A percentile compares a stretch with the other conserved stretches of the same genome.
phyloP scores from a whole-genome alignment of 768 basidiomycete genomes.

The Coprinopsis sp. region DNA sequence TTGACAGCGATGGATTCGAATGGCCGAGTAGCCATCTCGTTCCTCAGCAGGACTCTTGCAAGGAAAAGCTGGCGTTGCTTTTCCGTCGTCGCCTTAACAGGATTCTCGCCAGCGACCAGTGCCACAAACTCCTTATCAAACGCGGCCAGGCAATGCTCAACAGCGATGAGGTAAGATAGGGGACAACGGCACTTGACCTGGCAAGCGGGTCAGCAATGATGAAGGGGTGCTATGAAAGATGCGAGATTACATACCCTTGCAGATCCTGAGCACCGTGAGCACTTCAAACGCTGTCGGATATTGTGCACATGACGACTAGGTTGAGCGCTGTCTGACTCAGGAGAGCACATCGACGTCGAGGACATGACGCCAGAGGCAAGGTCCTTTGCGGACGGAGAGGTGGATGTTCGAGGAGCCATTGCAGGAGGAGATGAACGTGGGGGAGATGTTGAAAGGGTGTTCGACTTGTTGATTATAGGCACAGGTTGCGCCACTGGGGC shows the following conservation, averaged over 20 bases:
- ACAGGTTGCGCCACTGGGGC: no score
- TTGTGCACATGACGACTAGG: no score
- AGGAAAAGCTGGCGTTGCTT: constrained; percentile 21
- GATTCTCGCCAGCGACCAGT: constrained; percentile 13
- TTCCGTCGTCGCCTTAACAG: background rate
- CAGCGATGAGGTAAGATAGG: constrained; percentile 25
- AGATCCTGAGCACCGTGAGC: no score
- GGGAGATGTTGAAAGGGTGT: constrained; percentile 9
- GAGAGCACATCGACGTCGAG: no score
- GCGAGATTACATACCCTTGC: no score
- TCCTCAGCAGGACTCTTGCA: constrained; percentile 17
- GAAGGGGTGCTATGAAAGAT: no score
- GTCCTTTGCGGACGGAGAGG: background rate
- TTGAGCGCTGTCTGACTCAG: no score
- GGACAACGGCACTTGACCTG: constrained; percentile 28
- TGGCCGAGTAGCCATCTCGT: constrained; percentile 18
- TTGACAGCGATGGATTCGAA: constrained; percentile 23
- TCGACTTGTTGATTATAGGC: constrained; percentile 11
- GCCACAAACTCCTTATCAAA: constrained; percentile 26
- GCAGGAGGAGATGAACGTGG: constrained; percentile 4
- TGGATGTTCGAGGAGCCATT: constrained; percentile 2
- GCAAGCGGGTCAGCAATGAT: constrained; percentile 23
- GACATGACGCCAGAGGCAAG: constrained; percentile 1
- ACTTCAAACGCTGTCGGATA: no score
- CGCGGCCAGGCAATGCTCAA: constrained; percentile 28